Percentiles rank a stretch among this genome's conserved stretches.
phyloP scores from a whole-genome alignment of 2,329 filamentous ascomycete genomes.

The Phialophora tarda region DNA sequence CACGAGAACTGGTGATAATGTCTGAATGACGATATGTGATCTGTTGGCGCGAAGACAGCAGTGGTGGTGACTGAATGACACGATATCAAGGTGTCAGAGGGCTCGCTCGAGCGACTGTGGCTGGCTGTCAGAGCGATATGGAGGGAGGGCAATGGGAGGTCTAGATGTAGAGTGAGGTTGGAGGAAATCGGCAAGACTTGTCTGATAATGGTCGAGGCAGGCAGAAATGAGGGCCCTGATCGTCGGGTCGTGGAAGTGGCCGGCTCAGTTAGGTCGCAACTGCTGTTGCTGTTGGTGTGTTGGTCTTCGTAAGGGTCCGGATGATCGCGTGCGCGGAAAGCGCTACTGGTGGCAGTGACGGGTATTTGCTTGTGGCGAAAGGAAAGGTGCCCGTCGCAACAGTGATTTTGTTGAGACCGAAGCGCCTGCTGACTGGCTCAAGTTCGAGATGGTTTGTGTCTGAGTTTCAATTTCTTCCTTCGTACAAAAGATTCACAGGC shows the following conservation, averaged over 20 bases:
- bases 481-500: neutral
- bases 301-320: constrained; percentile 16
- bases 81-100: constrained; percentile 2
- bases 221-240: constrained; percentile 5
- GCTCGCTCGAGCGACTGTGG: constrained; percentile 2
- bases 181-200: constrained; percentile 11
- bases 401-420: neutral
- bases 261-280: constrained; percentile 11
- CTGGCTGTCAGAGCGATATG: constrained; percentile 18
- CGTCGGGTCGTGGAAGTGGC: constrained; percentile 17
- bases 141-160: constrained; percentile 18
- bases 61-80: neutral
- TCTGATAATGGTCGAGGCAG: constrained; percentile 8
- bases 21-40: neutral
- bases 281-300: constrained; percentile 7
- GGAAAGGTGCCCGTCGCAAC: constrained; percentile 8
- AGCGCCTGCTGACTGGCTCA: neutral
- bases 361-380: constrained; percentile 26
- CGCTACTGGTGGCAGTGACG: constrained; percentile 16
- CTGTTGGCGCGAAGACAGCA: neutral
- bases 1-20: constrained; percentile 5
- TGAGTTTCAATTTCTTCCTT: constrained; percentile 6
- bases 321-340: constrained; percentile 18
- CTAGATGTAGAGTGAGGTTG: neutral
- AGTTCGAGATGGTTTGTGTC: constrained; percentile 2